Evolutionary conservation across 2,329 filamentous ascomycete species (phyloP), one percentile per base, ranked within the genome.

Genomic region (Fusarium sp.): DNA sequence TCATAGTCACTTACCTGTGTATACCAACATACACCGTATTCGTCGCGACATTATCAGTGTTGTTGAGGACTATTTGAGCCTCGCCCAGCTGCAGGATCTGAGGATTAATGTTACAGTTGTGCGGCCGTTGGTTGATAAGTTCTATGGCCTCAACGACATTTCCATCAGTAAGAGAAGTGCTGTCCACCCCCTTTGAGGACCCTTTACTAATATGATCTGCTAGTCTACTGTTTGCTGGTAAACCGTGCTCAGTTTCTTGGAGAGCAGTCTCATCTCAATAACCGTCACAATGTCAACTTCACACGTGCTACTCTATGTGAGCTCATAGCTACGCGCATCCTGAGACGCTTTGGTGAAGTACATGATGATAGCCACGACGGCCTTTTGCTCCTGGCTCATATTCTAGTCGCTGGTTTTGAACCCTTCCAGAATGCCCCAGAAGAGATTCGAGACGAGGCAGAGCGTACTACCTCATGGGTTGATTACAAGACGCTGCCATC

Each of bases 51-150:
- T 92, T 65, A 84, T 87, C 69, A 88, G 87, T 63, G 89, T 91
- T 35, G 89, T 91, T 55, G 90, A 91, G 82, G 87, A 88, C 79
- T 88, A 88, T 75, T 81, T 90, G 78, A 93, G 90, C 63, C 84
- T 92, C 62, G 92, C 95, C 75, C 93, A 96, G 84, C 85, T 97
- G 71, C 89, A 91, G 77, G 92, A 94, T 79, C 91, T 94, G 61
- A 89, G 93, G 65, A 94, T 96, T 86, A 96, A 96, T 79, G 88
- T 93, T 56, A 88, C 92, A 3, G 91, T 96, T 48, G 91, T 96
- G 26, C 89, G 94, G 65, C 94, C 94, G 2, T 83, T 96, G 31
- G 93, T 96, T n/a, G 93, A 96, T 79, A 92, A 93, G 79, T 87
- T 95, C 14, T 96, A 94, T 79, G 91, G 93, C 76, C 87, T 91